These are phyloP conservation scores for Westerdykella sp. DNA, from an alignment of 2,329 filamentous ascomycete species.

Conservation along the genomic window DNA sequence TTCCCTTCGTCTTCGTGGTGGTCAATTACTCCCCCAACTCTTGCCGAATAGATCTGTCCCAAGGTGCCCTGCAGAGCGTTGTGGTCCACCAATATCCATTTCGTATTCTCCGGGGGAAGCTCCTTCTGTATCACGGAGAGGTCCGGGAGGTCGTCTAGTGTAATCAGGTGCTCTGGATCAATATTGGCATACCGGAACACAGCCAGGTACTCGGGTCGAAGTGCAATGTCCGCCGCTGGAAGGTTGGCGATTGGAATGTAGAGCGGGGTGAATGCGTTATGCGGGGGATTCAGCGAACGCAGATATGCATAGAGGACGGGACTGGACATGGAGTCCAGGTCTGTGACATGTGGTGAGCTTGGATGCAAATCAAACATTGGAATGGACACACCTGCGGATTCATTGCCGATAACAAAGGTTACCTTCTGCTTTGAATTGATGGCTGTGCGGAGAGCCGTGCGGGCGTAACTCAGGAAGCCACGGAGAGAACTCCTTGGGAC, in stretches of 20 bases:
- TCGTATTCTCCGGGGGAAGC: constrained; percentile 51
- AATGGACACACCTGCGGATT: constrained; percentile 42
- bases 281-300: constrained; percentile 52
- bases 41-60: constrained; percentile 45
- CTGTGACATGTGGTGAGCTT: constrained; percentile 38
- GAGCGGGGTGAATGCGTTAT: constrained; percentile 43
- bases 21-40: constrained; percentile 63
- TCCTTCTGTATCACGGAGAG: constrained; percentile 45
- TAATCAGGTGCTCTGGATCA: constrained; percentile 57
- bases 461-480: constrained; percentile 43
- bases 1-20: constrained; percentile 69
- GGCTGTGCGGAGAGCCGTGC: constrained; percentile 37
- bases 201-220: constrained; percentile 67
- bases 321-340: constrained; percentile 74
- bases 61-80: constrained; percentile 63
- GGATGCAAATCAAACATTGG: not conserved
- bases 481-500: constrained; percentile 43
- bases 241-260: constrained; percentile 72
- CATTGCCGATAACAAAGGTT: constrained; percentile 50
- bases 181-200: constrained; percentile 59
- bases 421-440: constrained; percentile 38
- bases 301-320: constrained; percentile 70
- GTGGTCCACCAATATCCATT: constrained; percentile 74
- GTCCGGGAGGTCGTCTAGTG: constrained; percentile 52
- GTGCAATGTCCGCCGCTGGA: constrained; percentile 57